Evolutionary conservation across 495 filamentous ascomycete species (phyloP), one percentile per base, ranked within the genome.

Genomic region (Penicillium fimorum): DNA sequence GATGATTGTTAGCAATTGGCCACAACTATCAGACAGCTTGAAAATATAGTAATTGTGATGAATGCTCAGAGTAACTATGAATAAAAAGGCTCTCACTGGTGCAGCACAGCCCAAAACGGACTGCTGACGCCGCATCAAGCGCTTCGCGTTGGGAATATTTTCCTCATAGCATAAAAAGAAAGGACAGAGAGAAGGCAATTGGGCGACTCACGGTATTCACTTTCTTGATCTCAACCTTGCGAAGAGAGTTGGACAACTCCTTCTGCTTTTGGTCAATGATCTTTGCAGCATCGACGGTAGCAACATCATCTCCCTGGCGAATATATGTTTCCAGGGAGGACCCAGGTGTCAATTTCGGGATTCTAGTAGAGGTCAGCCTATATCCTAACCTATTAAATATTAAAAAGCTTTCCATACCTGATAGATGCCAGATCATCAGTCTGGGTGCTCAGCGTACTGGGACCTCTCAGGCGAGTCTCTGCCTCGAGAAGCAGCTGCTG

Each of bases 1-100:
- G n/a, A 47, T 11, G 24, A 50, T 53, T 45, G 67, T 79, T 58
- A 78, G 72, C 57, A 49, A 25, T 37, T 59, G 37, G 24, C 32
- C 59, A 8, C 41, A 55, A 50, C 53, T 27, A 27, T n/a, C 24
- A 33, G 47, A 44, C 17, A 50, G n/a, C 27, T 17, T 33, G 10
- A 56, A 58, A 42, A 58, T 40, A 27, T 18, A 50, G 20, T 51
- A 27, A 32, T 60, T 47, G 29, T 17, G 48, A 35, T 29, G 15
- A 51, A 73, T 78, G 78, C 76, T 97, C 93, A 96, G 92, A 92
- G 94, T 98, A 98, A 98, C 94, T 98, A 96, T 97, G 91, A 91
- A 82, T 78, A 76, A 73, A 74, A 70, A 71, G 65, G 72, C 87
- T 91, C 83, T 91, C 90, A 89, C 74, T 76, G 68, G 63, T 80